Evolutionary conservation across 345 rosid genomes (phyloP).

Genomic region (Eucalyptus cloeziana): DNA sequence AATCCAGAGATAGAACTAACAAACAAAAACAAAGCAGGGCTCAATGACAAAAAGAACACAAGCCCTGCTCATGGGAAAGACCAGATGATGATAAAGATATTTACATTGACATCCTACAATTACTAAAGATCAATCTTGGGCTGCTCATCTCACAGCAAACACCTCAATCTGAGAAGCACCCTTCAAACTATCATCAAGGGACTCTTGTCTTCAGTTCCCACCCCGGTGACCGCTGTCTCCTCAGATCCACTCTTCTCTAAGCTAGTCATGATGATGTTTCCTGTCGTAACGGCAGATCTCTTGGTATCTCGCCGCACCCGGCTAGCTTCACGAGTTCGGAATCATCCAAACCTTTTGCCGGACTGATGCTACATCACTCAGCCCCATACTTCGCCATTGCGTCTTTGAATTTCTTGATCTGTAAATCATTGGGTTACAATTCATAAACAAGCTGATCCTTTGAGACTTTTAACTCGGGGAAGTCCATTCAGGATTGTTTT

Average conservation of each 20-base stretch:
- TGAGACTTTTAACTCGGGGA: background rate
- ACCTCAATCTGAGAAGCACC: background rate
- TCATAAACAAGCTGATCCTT: background rate
- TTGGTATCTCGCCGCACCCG: background rate
- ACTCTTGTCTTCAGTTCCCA: background rate
- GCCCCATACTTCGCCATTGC: conserved; percentile 34
- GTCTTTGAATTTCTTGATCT: conserved; percentile 64
- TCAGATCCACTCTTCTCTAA: background rate
- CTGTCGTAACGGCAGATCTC: background rate
- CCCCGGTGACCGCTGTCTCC: background rate
- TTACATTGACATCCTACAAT: background rate
- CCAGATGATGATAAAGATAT: background rate
- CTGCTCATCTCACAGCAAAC: background rate
- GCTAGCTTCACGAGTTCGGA: conserved; percentile 13
- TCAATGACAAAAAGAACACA: background rate
- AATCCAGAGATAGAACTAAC: background rate
- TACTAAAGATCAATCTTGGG: background rate
- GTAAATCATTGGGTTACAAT: background rate
- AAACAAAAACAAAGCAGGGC: background rate
- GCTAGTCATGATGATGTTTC: background rate
- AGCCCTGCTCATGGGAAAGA: background rate
- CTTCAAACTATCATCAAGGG: background rate
- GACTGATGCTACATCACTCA: conserved; percentile 24
- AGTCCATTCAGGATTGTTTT: background rate
- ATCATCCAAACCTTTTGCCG: conserved; percentile 42